Evolutionary conservation across 306 rosid genomes (phyloP).

Genomic region (Begonia masoniana): DNA sequence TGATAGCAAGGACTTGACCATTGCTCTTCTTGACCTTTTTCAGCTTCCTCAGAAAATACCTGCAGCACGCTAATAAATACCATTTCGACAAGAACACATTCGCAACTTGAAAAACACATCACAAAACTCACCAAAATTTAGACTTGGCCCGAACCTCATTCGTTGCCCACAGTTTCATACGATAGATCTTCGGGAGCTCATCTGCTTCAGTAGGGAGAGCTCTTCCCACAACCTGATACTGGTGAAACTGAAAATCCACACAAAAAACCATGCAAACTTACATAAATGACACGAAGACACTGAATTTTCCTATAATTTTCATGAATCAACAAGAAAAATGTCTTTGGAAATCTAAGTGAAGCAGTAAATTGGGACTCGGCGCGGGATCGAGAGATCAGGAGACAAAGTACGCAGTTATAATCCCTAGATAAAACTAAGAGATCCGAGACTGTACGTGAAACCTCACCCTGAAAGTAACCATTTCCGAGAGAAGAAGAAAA

Average conservation of each 20-base stretch:
- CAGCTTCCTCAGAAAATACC: constrained; percentile 78
- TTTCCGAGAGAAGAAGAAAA: constrained; percentile 15
- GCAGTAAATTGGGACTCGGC: too few species aligned
- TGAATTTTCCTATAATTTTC: too few species aligned
- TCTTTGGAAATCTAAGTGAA: too few species aligned
- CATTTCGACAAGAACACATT: too few species aligned
- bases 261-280: too few species aligned
- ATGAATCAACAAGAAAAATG: too few species aligned
- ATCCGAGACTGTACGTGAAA: background rate
- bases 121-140: constrained; percentile 56
- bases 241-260: constrained; percentile 50
- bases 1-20: constrained; percentile 69
- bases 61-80: constrained; percentile 9
- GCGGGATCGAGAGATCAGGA: too few species aligned
- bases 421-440: background rate
- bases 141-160: constrained; percentile 96
- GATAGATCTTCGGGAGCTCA: constrained; percentile 69
- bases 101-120: background rate
- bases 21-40: constrained; percentile 96
- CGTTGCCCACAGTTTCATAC: constrained; percentile 95
- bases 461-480: constrained; percentile 59
- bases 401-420: too few species aligned
- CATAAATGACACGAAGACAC: too few species aligned
- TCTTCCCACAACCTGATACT: constrained; percentile 89
- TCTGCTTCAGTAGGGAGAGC: constrained; percentile 71